Evolutionary conservation across 2,329 filamentous ascomycete genomes (phyloP).

Genomic region (Trichoderma semiorbis): DNA sequence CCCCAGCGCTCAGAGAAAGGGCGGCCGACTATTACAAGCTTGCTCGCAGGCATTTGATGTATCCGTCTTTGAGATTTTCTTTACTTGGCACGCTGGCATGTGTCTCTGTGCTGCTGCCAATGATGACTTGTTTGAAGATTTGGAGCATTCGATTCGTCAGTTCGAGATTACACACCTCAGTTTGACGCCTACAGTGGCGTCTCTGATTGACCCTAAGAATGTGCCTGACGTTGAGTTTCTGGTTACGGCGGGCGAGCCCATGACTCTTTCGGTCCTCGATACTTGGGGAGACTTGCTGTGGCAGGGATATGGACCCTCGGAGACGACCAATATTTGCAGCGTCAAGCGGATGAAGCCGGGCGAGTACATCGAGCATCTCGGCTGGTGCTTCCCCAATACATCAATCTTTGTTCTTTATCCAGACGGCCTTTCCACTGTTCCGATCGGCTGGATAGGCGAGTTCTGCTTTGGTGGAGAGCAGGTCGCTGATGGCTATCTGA

Average conservation of each 20-base stretch:
- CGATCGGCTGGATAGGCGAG: conserved; percentile 72
- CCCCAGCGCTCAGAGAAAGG: conserved; percentile 41
- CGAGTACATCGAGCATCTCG: conserved; percentile 72
- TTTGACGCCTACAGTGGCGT: conserved; percentile 80
- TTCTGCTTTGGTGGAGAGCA: conserved; percentile 85
- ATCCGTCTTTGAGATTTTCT: conserved; percentile 89
- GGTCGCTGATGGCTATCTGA: conserved; percentile 71
- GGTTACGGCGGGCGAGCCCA: conserved; percentile 75
- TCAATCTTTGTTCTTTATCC: conserved; percentile 63
- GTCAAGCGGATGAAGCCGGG: conserved; percentile 58
- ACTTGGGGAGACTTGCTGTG: conserved; percentile 69
- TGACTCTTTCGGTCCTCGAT: conserved; percentile 67
- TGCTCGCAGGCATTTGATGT: conserved; percentile 85
- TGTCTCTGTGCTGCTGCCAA: conserved; percentile 73
- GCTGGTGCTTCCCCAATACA: conserved; percentile 69
- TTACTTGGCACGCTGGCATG: conserved; percentile 74
- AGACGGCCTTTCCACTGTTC: conserved; percentile 51
- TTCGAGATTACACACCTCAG: conserved; percentile 75
- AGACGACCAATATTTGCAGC: conserved; percentile 85
- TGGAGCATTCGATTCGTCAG: conserved; percentile 62
- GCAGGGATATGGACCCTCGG: conserved; percentile 80
- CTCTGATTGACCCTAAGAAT: conserved; percentile 64
- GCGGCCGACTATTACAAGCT: conserved; percentile 69
- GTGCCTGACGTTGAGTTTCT: conserved; percentile 71
- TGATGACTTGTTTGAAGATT: conserved; percentile 68